Conservation (phyloP, 805 yeast species). For the Zygoascus bituminiphila region DNA sequence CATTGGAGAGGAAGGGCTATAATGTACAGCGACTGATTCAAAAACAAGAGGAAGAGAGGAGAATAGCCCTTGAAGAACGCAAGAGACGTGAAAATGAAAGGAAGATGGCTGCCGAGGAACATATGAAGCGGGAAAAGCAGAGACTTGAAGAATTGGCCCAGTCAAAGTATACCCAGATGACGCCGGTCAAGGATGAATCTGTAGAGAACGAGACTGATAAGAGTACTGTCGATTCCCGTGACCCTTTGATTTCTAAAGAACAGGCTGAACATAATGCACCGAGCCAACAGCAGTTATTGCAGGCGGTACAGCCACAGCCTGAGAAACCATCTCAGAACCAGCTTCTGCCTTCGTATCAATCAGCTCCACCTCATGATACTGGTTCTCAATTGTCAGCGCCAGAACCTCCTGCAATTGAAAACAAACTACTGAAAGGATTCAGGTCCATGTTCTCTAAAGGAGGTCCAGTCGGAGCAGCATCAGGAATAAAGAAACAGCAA, state of each 20-base stretch:
- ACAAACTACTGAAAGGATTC: not conserved
- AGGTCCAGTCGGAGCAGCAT: not conserved
- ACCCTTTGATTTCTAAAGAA: not conserved
- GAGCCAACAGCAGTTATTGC: not conserved
- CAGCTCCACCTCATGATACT: not conserved
- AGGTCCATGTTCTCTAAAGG: not conserved
- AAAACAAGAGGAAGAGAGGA: constrained; percentile 10
- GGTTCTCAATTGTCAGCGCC: not conserved
- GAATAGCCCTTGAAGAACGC: constrained; percentile 17
- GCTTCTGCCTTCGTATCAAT: not conserved
- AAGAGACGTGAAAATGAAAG: constrained; percentile 12
- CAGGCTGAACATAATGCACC: not conserved
- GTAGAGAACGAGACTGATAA: not conserved
- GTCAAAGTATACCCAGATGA: not conserved
- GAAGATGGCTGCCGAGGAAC: constrained; percentile 2
- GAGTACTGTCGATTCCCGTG: not conserved
- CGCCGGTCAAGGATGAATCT: not conserved
- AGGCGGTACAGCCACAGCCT: not conserved
- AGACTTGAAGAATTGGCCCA: not conserved
- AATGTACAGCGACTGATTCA: constrained; percentile 28
- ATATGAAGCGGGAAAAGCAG: not conserved
- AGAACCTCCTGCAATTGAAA: not conserved
- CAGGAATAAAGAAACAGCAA: not conserved
- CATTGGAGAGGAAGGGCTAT: constrained; percentile 31
- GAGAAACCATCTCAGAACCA: not conserved